A percentile compares a stretch with the other conserved stretches of the same genome.
phyloP scores from a whole-genome alignment of 2,329 filamentous ascomycete species.

The Penicillium sclerotigenum region DNA sequence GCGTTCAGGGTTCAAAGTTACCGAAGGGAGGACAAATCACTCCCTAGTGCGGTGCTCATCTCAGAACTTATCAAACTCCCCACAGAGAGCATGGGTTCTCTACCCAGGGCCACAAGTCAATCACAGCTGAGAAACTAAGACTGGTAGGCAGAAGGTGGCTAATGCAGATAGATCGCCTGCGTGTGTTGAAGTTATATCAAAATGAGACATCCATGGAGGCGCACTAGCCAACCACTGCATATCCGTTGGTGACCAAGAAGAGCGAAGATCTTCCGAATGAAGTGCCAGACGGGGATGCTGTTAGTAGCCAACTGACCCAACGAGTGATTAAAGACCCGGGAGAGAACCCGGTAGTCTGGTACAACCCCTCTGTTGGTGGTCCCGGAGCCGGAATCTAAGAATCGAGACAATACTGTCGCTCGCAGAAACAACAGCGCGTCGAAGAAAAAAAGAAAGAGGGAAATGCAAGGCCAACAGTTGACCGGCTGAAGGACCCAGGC shows the following conservation, averaged over 20 bases:
- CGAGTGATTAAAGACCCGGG: conserved; percentile 13
- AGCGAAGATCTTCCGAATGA: conserved; percentile 21
- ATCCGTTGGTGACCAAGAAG: conserved; percentile 12
- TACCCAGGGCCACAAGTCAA: neutral
- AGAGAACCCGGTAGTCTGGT: conserved; percentile 29
- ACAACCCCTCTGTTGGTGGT: conserved; percentile 26
- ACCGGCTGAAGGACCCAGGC: conserved; percentile 1
- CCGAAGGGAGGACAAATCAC: conserved; percentile 18
- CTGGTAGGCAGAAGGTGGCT: neutral
- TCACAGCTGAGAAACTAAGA: neutral
- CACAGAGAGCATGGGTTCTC: conserved; percentile 4
- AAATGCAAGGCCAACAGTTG: conserved; percentile 14
- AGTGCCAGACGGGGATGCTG: conserved; percentile 11
- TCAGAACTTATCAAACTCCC: conserved; percentile 13
- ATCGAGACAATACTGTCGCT: conserved; percentile 7
- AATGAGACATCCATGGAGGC: conserved; percentile 14
- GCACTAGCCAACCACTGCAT: conserved; percentile 21
- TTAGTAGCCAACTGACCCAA: conserved; percentile 14
- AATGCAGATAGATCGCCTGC: conserved; percentile 12
- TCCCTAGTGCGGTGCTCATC: conserved; percentile 18
- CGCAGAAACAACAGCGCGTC: conserved; percentile 19
- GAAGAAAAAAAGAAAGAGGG: conserved; percentile 4
- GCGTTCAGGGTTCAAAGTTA: neutral
- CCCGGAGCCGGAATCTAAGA: conserved; percentile 12
- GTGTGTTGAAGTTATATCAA: conserved; percentile 28